These are phyloP conservation scores for Colletotrichum graminicola DNA, from an alignment of 2,329 filamentous ascomycete species.

Conservation along the genomic window DNA sequence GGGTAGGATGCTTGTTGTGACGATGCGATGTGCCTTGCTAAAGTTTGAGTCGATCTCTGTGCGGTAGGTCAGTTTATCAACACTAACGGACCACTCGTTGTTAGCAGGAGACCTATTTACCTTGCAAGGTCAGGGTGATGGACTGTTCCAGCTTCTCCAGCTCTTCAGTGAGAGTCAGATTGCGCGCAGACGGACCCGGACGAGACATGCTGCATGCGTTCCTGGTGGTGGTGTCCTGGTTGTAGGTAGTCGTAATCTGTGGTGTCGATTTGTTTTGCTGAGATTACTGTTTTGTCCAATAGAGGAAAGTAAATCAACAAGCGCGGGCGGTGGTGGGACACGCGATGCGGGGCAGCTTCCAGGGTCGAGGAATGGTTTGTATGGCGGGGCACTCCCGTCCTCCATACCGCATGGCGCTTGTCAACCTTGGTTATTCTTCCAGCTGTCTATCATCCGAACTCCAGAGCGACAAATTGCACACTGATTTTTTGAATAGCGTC, in stretches of 20 bases:
- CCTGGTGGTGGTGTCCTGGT: constrained; percentile 7
- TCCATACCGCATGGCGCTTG: background rate
- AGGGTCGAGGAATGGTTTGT: constrained; percentile 6
- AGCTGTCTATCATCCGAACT: constrained; percentile 4
- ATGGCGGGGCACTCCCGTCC: constrained; percentile 11
- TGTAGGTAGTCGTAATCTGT: constrained; percentile 8
- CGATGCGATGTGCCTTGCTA: constrained; percentile 94
- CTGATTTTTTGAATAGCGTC: background rate
- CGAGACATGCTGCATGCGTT: constrained; percentile 60
- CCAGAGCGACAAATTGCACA: background rate
- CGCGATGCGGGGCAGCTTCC: constrained; percentile 51
- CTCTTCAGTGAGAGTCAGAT: constrained; percentile 89
- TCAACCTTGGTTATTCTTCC: background rate
- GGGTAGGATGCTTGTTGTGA: constrained; percentile 92
- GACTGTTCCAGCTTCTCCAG: constrained; percentile 96
- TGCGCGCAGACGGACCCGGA: constrained; percentile 61
- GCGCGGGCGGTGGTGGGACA: constrained; percentile 37
- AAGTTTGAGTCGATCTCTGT: constrained; percentile 99
- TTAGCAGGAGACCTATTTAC: constrained; percentile 54
- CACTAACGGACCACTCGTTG: constrained; percentile 27
- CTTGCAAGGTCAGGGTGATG: constrained; percentile 95
- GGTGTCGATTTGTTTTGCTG: constrained; percentile 20
- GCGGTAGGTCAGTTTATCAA: background rate
- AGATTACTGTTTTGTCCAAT: constrained; percentile 29
- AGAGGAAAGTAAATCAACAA: constrained; percentile 33